These are phyloP conservation scores for Hsuehochloa calcarea DNA, from an alignment of 176 grass and related monocot species.

Conservation along the genomic window DNA sequence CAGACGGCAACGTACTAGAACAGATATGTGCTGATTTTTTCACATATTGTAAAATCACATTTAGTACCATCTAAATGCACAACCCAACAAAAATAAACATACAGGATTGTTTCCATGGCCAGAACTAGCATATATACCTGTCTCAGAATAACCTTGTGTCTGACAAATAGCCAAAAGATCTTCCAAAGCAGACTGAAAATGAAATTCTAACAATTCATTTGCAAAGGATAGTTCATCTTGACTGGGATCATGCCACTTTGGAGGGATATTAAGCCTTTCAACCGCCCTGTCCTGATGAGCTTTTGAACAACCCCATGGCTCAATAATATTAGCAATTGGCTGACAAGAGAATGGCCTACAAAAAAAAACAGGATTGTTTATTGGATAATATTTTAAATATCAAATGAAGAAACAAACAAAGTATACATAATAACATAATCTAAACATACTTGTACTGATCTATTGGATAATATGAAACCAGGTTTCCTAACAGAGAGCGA, in stretches of 20 bases:
- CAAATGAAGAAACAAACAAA: slow-evolving; percentile 23
- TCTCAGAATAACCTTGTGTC: slow-evolving; percentile 50
- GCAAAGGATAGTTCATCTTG: slow-evolving; percentile 85
- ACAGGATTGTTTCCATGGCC: not conserved
- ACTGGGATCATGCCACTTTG: slow-evolving; percentile 82
- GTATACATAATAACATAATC: slow-evolving; percentile 30
- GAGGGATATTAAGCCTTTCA: slow-evolving; percentile 58
- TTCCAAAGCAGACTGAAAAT: slow-evolving; percentile 87
- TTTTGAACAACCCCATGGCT: slow-evolving; percentile 92
- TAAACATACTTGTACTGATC: slow-evolving; percentile 83
- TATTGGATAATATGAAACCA: slow-evolving; percentile 72
- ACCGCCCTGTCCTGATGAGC: slow-evolving; percentile 45
- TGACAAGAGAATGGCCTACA: slow-evolving; percentile 64
- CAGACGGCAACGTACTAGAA: slow-evolving; percentile 2
- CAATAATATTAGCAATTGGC: slow-evolving; percentile 58
- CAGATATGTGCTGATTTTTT: not conserved
- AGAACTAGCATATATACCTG: slow-evolving; percentile 52
- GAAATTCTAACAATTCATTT: slow-evolving; percentile 75
- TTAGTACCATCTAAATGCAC: not conserved
- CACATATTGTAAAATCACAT: not conserved
- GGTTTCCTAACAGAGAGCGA: slow-evolving; percentile 80
- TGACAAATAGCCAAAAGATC: slow-evolving; percentile 79
- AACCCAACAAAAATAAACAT: not conserved
- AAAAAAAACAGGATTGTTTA: slow-evolving; percentile 21
- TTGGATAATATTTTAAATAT: slow-evolving; percentile 18